Evolutionary conservation across 2,329 filamentous ascomycete genomes (phyloP).

Genomic region (Cytospora leucostoma): DNA sequence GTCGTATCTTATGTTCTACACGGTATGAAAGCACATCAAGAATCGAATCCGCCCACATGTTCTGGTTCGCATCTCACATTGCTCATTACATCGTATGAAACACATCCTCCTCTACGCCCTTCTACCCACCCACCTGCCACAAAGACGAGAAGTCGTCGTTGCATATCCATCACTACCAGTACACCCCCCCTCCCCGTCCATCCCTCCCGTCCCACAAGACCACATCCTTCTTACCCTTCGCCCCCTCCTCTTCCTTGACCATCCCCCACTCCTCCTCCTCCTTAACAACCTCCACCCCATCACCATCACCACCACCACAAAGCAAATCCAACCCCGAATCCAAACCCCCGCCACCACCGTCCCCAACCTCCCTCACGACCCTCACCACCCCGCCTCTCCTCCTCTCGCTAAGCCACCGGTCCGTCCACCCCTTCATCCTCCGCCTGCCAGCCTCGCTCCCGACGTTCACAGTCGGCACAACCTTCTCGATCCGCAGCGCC

Average conservation of each 20-base stretch:
- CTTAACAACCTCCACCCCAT: slow-evolving; percentile 33
- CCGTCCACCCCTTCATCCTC: slow-evolving; percentile 66
- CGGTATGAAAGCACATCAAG: not conserved
- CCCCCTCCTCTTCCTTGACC: slow-evolving; percentile 23
- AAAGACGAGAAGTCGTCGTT: not conserved
- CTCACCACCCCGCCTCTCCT: slow-evolving; percentile 55
- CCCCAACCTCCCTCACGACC: slow-evolving; percentile 45
- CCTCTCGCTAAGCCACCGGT: slow-evolving; percentile 62
- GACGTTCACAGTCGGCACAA: slow-evolving; percentile 91
- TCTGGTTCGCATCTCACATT: not conserved
- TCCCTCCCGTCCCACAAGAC: slow-evolving; percentile 45
- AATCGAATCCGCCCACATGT: not conserved
- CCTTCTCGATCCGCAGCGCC: slow-evolving; percentile 79
- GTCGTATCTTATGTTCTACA: not conserved
- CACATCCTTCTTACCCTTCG: slow-evolving; percentile 19
- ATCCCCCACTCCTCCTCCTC: too few species aligned
- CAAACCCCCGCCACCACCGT: slow-evolving; percentile 35
- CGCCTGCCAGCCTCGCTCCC: slow-evolving; percentile 58
- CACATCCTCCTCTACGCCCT: not conserved
- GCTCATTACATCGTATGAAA: not conserved
- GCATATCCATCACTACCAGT: slow-evolving; percentile 39
- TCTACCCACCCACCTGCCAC: not conserved
- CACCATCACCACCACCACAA: slow-evolving; percentile 42
- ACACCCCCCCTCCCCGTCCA: slow-evolving; percentile 42
- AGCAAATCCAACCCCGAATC: too few species aligned